Percentiles rank a stretch among this genome's conserved stretches.
These are phyloP conservation scores for Paraconiothyrium brasiliense DNA, from an alignment of 2,329 filamentous ascomycete species.

Conservation along the genomic window DNA sequence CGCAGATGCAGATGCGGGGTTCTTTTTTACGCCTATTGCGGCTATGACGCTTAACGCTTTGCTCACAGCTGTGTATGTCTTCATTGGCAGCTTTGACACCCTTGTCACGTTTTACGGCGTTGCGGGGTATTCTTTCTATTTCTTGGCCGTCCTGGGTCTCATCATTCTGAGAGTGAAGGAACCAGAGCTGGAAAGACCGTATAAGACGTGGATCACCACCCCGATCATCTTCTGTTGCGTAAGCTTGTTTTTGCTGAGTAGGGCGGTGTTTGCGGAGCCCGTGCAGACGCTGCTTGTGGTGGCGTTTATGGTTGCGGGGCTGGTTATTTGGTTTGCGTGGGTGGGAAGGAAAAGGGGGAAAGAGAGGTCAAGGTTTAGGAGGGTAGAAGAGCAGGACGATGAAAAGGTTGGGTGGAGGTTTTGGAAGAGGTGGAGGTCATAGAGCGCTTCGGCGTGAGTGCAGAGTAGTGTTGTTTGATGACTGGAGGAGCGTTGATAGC, in stretches of 20 bases:
- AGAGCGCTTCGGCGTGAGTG: neutral
- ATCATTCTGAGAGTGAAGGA: conserved; percentile 90
- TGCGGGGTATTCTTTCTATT: conserved; percentile 97
- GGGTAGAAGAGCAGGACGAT: conserved; percentile 24
- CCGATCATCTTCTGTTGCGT: conserved; percentile 99
- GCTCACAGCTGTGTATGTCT: conserved; percentile 79
- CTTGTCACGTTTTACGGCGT: conserved; percentile 97
- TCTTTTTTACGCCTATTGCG: conserved; percentile 94
- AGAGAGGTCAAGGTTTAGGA: conserved; percentile 38
- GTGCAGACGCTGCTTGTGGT: conserved; percentile 89
- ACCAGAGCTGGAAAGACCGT: conserved; percentile 86
- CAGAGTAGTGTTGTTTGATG: neutral
- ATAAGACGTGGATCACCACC: conserved; percentile 95
- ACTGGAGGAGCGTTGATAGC: conserved; percentile 7
- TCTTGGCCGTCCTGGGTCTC: conserved; percentile 89
- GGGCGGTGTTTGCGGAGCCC: conserved; percentile 90
- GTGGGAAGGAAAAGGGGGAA: conserved; percentile 65
- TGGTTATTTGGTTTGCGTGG: conserved; percentile 90
- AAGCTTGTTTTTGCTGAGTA: conserved; percentile 86
- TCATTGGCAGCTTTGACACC: conserved; percentile 89
- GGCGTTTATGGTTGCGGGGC: conserved; percentile 81
- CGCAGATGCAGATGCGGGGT: conserved; percentile 73
- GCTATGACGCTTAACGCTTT: conserved; percentile 83
- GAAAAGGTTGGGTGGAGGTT: conserved; percentile 51
- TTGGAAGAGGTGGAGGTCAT: conserved; percentile 54